Evolutionary conservation across 2,329 filamentous ascomycete genomes (phyloP), one percentile per base, ranked within the genome.

Genomic region (Fusarium marasasianum): DNA sequence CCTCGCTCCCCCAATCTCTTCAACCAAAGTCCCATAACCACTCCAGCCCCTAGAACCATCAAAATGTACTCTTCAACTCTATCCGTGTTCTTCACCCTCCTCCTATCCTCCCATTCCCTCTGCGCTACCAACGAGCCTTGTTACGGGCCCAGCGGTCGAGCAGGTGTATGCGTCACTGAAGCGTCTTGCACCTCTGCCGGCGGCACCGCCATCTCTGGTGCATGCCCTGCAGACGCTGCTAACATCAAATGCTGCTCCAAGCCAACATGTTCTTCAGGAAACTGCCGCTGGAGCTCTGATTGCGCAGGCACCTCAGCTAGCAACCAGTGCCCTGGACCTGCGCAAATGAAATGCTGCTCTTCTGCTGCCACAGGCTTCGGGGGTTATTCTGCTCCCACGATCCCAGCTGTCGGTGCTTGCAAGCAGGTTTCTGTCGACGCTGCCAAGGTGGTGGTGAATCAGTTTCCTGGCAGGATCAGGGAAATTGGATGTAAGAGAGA

Each of bases 231-330:
- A 26, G 83, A 84, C 67, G 69, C 81, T 4, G 73, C 76, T 63
- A 74, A 82, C 76, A 77, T 86, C 58, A 81, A 82, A 65, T 86
- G 84, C 80, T 86, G 84, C 78, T 82, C 79, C 73, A 85, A 85
- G 69, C 67, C 82, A 8, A 58, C 68, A 5, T 86, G 84, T 71
- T 76, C 65, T 40, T 63, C 55, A 8, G 83, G 82, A 50, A 82
- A 82, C 75, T 85, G 83, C 66, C 80, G 81, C 65, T 85, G 81
- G 81, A 61, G 70, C 4, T 81, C 79, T 37, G 81, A 84, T 76
- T 85, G 83, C 65, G 79, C 69, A 31, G 82, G 82, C 51, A 76
- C 69, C 31, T 71, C 73, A 18, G 64, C 63, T 24, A 60, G 79
- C 2, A 79, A 79, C 43, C 79, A 80, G 51, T 85, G 84, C 53